Evolutionary conservation across 768 basidiomycete genomes (phyloP).

Genomic region (Panellus pusillus): DNA sequence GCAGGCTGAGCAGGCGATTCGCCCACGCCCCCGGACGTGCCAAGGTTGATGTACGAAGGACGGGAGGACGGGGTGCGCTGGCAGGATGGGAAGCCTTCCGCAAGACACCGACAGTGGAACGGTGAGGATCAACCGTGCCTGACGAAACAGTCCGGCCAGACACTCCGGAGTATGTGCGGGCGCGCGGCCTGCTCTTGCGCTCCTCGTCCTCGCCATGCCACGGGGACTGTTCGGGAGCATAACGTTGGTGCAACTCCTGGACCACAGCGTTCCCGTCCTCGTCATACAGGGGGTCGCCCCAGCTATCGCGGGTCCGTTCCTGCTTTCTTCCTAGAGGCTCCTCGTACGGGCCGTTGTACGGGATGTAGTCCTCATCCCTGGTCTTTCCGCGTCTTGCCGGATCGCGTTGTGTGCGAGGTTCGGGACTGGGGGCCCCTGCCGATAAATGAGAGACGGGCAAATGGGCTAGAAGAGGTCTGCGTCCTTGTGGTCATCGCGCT

Average conservation of each 20-base stretch:
- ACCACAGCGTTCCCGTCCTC: slow-evolving; percentile 31
- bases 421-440: slow-evolving; percentile 16
- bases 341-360: slow-evolving; percentile 66
- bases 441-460: slow-evolving; percentile 11
- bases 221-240: slow-evolving; percentile 18
- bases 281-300: slow-evolving; percentile 38
- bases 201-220: slow-evolving; percentile 21
- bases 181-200: slow-evolving; percentile 28
- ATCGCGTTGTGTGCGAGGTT: not conserved
- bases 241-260: slow-evolving; percentile 30
- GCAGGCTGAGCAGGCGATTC: slow-evolving; percentile 54
- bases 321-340: slow-evolving; percentile 29
- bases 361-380: slow-evolving; percentile 61
- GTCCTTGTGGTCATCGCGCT: slow-evolving; percentile 17
- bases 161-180: slow-evolving; percentile 41
- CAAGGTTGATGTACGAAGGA: slow-evolving; percentile 46
- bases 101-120: slow-evolving; percentile 27
- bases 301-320: slow-evolving; percentile 39
- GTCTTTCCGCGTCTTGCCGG: slow-evolving; percentile 8
- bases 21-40: slow-evolving; percentile 60
- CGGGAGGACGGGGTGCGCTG: slow-evolving; percentile 31
- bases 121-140: slow-evolving; percentile 37
- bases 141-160: slow-evolving; percentile 43
- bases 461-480: slow-evolving; percentile 19
- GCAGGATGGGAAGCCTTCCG: too few species aligned